Base-by-base conservation (phyloP, 345 rosid species). In the Tarenaya hassleriana region DNA sequence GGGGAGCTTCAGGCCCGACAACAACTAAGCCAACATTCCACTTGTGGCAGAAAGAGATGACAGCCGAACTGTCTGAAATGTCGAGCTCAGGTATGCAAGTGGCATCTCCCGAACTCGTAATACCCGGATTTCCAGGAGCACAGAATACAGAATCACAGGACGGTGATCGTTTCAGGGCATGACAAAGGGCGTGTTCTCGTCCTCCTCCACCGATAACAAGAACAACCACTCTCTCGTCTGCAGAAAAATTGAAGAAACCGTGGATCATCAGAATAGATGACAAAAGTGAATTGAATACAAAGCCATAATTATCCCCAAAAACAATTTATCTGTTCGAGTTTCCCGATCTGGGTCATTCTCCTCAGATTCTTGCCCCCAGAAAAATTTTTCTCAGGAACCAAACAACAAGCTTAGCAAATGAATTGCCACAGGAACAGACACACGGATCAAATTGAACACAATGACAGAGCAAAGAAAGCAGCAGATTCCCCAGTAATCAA, bases 191-290 rank as follows among this genome's bases (percentile, higher is more conserved):
- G 56, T 91, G 95, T 40, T 91, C 98, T 73, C 96, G 80, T 15
- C 96, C 98, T 60, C 98, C 96, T 63, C 95, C 96, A 46, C 98
- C 98, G 48, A 91, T 81, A 46, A 90, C 96, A n/a, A 86, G 75
- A 53, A 84, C 96, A 51, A 60, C 72, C 58, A 77, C 83, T 56
- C 78, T 71, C 68, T 78, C 86, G 41, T 57, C 80, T 73, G 76
- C 75, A 70, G 42, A 47, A 41, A 34, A 10, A n/a, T 34, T 8
- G 37, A 54, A 51, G 4, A 43, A 15, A 32, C 5, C 10, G 8
- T 9, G 7, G 35, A 4, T 12, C 13, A 43, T 7, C 7, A 7
- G 21, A 43, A n/a, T n/a, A 4, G 24, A 14, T 11, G 3, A 8
- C 41, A 8, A 17, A 7, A n/a, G n/a, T n/a, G n/a, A n/a, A n/a